Conservation (phyloP, 768 basidiomycete species). For the Ramaria sp. region DNA sequence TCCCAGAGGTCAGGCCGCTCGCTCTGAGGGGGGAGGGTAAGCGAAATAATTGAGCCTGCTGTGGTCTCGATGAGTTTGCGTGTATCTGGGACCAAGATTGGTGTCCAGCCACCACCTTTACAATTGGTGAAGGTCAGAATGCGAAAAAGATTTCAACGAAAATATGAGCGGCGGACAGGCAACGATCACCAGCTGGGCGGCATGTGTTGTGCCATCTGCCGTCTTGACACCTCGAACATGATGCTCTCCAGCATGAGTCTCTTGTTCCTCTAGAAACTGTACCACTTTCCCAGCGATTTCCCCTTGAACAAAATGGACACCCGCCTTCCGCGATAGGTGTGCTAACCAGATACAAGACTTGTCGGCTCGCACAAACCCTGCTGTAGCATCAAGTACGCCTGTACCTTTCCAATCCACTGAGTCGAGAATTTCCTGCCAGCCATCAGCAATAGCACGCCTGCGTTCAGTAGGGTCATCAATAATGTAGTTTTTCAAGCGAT, state of each 20-base stretch:
- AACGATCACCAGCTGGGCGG: background rate
- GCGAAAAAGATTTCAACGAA: background rate
- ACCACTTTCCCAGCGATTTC: background rate
- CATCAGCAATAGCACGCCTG: background rate
- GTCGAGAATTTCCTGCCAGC: background rate
- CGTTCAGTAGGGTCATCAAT: background rate
- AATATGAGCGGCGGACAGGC: background rate
- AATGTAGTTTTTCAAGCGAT: background rate
- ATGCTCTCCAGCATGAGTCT: background rate
- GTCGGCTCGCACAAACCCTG: background rate
- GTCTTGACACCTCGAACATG: background rate
- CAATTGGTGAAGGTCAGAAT: background rate
- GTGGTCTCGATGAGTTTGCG: background rate
- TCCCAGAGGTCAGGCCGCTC: background rate
- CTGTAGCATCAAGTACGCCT: background rate
- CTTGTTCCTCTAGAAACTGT: background rate
- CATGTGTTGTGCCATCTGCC: background rate
- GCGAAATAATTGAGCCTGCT: background rate
- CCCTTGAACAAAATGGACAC: background rate
- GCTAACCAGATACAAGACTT: background rate
- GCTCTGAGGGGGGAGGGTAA: background rate
- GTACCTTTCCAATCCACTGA: background rate
- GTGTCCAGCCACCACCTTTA: background rate
- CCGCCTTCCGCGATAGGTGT: background rate
- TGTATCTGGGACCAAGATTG: background rate